Conservation (phyloP, 495 filamentous ascomycete species). For the Cercophora samala region DNA sequence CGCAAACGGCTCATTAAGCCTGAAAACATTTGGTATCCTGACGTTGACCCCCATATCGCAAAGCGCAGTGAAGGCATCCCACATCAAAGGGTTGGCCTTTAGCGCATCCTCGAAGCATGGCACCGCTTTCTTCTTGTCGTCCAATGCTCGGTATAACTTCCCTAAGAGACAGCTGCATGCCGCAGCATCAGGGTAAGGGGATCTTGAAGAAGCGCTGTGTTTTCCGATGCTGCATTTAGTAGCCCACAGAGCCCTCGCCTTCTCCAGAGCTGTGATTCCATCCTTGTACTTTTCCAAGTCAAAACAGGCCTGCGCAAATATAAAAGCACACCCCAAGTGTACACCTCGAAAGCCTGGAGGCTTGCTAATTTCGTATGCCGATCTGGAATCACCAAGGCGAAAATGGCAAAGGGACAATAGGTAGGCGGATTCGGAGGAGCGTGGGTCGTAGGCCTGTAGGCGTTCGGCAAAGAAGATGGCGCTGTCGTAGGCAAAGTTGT, state of each 20-base stretch:
- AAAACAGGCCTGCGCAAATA: constrained; percentile 86
- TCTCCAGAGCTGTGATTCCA: constrained; percentile 76
- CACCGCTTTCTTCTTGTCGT: constrained; percentile 75
- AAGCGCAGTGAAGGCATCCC: constrained; percentile 90
- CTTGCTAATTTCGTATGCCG: constrained; percentile 66
- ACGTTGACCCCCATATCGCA: constrained; percentile 66
- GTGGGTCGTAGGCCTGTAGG: constrained; percentile 75
- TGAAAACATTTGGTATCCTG: constrained; percentile 80
- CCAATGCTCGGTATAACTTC: constrained; percentile 78
- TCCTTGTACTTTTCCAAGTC: constrained; percentile 72
- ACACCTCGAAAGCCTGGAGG: constrained; percentile 58
- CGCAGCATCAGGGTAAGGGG: constrained; percentile 76
- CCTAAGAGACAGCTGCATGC: constrained; percentile 76
- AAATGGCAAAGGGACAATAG: constrained; percentile 81
- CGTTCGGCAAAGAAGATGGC: constrained; percentile 90
- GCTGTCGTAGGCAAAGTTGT: constrained; percentile 81
- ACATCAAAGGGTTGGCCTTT: constrained; percentile 92
- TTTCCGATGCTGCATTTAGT: constrained; percentile 69
- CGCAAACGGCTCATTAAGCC: constrained; percentile 53
- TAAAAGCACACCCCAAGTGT: constrained; percentile 84
- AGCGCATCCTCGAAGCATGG: constrained; percentile 82
- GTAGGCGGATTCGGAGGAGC: constrained; percentile 73
- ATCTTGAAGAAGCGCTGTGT: constrained; percentile 67
- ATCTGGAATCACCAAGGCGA: constrained; percentile 66
- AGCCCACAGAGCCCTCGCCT: constrained; percentile 65